These are phyloP conservation scores for Cercophora sp. DNA, from an alignment of 495 filamentous ascomycete genomes.

Conservation along the genomic window DNA sequence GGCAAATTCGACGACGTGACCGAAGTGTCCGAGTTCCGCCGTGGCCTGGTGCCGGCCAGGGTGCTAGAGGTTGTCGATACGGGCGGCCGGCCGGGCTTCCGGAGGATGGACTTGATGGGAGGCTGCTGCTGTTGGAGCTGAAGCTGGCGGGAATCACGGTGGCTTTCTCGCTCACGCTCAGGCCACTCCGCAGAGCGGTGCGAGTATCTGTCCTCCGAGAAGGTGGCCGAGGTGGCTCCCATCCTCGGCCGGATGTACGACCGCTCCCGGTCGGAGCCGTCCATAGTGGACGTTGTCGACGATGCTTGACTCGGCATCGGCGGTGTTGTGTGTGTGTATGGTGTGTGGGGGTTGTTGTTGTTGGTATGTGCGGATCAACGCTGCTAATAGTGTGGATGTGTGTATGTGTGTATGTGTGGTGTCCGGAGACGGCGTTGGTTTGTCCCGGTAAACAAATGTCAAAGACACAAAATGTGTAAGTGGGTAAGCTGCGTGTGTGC, in stretches of 20 bases:
- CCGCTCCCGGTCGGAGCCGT: conserved; percentile 25
- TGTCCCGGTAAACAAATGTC: too few species aligned
- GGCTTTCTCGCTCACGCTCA: conserved; percentile 17
- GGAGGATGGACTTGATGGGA: conserved; percentile 24
- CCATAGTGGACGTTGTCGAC: too few species aligned
- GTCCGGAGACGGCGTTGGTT: too few species aligned
- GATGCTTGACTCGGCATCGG: not conserved
- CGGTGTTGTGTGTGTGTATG: not conserved
- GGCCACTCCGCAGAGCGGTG: conserved; percentile 21
- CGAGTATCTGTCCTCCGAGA: conserved; percentile 18
- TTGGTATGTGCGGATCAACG: too few species aligned
- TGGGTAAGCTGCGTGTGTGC: too few species aligned
- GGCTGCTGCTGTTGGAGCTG: conserved; percentile 13
- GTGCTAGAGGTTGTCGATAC: conserved; percentile 2
- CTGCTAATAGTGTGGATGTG: too few species aligned
- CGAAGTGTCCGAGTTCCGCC: conserved; percentile 32
- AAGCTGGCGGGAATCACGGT: not conserved
- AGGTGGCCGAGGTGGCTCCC: conserved; percentile 17
- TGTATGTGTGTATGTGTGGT: too few species aligned
- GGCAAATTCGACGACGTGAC: conserved; percentile 32
- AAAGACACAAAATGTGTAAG: too few species aligned
- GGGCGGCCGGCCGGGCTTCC: conserved; percentile 17
- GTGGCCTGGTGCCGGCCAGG: conserved; percentile 12
- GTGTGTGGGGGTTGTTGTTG: too few species aligned
- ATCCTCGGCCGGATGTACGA: conserved; percentile 26